phyloP scores from a whole-genome alignment of 164 flowering plant genomes.

The Cinnamomum chago region DNA sequence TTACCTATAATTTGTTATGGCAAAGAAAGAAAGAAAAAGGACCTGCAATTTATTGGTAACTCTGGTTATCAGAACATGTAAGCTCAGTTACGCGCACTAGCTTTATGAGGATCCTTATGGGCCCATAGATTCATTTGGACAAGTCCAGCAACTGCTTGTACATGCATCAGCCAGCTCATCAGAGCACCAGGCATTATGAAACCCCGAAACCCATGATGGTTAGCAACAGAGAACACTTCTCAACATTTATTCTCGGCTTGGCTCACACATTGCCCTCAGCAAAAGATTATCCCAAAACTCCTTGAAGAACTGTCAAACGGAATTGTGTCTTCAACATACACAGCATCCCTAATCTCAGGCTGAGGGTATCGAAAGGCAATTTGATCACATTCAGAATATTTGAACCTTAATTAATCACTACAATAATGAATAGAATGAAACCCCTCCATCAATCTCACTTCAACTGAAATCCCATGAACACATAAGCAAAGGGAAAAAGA shows the following conservation, averaged over 20 bases:
- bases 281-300: background rate
- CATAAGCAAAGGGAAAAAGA: background rate
- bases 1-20: no score
- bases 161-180: no score
- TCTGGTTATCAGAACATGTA: no score
- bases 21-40: no score
- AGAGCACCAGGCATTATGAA: no score
- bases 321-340: background rate
- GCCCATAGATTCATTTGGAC: no score
- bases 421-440: background rate
- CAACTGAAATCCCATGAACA: background rate
- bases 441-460: background rate
- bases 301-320: background rate
- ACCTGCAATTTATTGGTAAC: no score
- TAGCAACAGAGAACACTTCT: background rate
- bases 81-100: no score
- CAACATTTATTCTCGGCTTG: background rate
- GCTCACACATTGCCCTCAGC: background rate
- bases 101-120: slow-evolving; percentile 9
- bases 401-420: background rate
- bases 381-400: background rate
- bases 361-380: background rate
- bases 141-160: no score
- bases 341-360: background rate
- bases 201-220: no score